Evolutionary conservation across 202 grass and related monocot species (phyloP).

Genomic region (Carex arenaria): DNA sequence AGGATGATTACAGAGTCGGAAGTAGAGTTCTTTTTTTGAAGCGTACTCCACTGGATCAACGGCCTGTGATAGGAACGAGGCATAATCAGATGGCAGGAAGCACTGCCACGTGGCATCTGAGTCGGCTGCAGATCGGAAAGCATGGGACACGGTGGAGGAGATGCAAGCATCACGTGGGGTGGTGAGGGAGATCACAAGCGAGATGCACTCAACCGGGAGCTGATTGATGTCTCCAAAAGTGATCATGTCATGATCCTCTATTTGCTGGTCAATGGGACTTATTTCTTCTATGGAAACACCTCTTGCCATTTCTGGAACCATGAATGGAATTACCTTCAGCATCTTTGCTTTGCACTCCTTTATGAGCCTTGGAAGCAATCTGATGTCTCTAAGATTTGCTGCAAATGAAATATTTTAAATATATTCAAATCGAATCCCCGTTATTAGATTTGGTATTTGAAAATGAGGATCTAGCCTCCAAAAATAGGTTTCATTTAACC

Average conservation of each 20-base stretch:
- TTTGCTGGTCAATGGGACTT: neutral
- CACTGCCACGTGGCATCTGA: constrained; percentile 62
- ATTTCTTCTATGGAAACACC: constrained; percentile 22
- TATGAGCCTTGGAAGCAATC: no score
- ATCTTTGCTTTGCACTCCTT: no score
- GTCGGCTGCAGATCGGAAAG: constrained; percentile 47
- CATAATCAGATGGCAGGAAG: constrained; percentile 50
- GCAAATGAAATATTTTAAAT: no score
- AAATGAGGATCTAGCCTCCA: no score
- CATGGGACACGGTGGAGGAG: constrained; percentile 52
- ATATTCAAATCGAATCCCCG: no score
- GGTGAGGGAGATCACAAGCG: constrained; percentile 63
- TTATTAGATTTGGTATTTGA: no score
- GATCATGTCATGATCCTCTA: no score
- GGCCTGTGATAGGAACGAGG: constrained; percentile 38
- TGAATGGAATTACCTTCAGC: neutral
- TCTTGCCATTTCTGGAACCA: neutral
- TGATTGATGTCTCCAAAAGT: constrained; percentile 25
- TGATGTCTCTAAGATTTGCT: no score
- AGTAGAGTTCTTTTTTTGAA: constrained; percentile 65
- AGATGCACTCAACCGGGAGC: constrained; percentile 65
- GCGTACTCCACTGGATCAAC: constrained; percentile 6
- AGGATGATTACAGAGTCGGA: constrained; percentile 50
- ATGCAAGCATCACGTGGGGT: constrained; percentile 56
- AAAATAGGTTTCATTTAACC: no score